Base-by-base conservation (phyloP, 108 stramenopile genomes). In the Bacterosira constricta region DNA sequence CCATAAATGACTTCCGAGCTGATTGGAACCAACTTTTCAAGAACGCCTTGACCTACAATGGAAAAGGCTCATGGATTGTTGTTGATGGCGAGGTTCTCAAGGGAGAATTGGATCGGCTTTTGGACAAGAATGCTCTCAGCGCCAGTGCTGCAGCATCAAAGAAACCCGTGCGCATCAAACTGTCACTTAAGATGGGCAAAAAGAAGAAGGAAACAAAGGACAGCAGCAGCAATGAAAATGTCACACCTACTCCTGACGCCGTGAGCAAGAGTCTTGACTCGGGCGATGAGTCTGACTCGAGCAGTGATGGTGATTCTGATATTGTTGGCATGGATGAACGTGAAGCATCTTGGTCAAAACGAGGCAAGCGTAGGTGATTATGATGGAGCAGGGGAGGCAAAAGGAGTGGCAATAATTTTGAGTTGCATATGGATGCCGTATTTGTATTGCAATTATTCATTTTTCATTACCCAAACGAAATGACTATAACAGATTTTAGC, bases 21-120 rank as follows among this genome's bases (percentile, higher is more conserved):
- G 93, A 94, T 69, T 94, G 93, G 93, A 88, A 86, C 37, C 77
- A 85, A 6, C 77, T 94, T 59, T 86, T 94, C 85, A 83, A 77
- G 9, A 94, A 94, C 69, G 90, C 90, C 11, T 51, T 61, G 39
- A 83, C 86, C 27, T 94, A 91, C 68, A 94, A 94, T 52, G 93
- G 93, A 0, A 88, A 88, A 71, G 88, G 79, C 5, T 91, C 93
- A 34, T 94, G 93, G 93, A 85, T 94, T 38, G 88, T 77, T 5
- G 64, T 82, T 51, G 88, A 94, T 65, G 90, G 83, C 4, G 71
- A 79, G 23, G 69, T 80, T 25, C 61, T 94, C 8, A 81, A 85
- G 27, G 83, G 78, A 60, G 93, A 94, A 66, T 70, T 94, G n/a
- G 83, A 88, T 35, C 82, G 93, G 6, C 78, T 90, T 1, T 63